These are phyloP conservation scores for Umbelopsis vinacea DNA, from an alignment of 192 early-diverging fungal genomes.

Conservation along the genomic window DNA sequence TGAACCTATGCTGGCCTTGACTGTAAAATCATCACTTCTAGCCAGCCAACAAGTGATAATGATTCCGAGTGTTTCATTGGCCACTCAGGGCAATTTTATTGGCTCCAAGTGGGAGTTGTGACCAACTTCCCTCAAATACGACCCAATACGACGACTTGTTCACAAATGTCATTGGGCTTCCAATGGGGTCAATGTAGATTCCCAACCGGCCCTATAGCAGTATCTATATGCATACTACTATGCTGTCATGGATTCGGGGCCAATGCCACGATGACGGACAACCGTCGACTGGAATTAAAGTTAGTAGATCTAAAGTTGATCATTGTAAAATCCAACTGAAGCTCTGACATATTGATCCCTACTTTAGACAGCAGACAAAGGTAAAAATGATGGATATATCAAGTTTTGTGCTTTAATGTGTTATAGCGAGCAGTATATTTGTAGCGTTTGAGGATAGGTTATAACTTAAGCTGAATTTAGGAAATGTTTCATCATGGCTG, in stretches of 20 bases:
- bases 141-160: too few relatives aligned
- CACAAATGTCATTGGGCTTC: not conserved
- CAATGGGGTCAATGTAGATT: not conserved
- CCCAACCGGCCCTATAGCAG: not conserved
- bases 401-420: not conserved
- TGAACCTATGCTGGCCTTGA: too few relatives aligned
- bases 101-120: not conserved
- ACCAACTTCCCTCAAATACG: too few relatives aligned
- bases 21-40: too few relatives aligned
- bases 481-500: conserved; percentile 83
- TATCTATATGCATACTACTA: not conserved
- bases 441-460: not conserved
- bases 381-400: not conserved
- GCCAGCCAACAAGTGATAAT: not conserved
- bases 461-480: conserved; percentile 30
- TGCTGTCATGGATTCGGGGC: not conserved
- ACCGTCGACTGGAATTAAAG: conserved; percentile 25
- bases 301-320: not conserved
- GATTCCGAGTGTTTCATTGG: not conserved
- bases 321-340: not conserved
- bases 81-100: conserved; percentile 2
- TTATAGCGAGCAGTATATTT: not conserved
- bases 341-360: not conserved
- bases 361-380: conserved; percentile 24
- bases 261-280: conserved; percentile 15